Evolutionary conservation across 495 filamentous ascomycete genomes (phyloP).

Genomic region (Penicillium dipodomyicola): DNA sequence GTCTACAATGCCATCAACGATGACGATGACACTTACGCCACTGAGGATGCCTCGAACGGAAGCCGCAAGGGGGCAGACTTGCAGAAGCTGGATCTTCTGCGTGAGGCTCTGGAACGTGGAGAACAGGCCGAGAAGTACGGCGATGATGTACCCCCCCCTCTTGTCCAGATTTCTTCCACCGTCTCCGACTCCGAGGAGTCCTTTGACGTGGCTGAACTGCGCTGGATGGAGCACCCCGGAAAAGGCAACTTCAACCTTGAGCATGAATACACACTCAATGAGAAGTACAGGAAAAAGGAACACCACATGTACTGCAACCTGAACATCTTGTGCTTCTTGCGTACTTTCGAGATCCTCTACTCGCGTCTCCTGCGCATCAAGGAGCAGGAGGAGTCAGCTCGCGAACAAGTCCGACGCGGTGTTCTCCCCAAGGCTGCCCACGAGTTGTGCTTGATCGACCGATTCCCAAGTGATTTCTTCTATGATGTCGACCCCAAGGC

Average conservation of each 20-base stretch:
- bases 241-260: conserved; percentile 51
- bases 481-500: conserved; percentile 58
- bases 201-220: conserved; percentile 45
- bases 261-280: conserved; percentile 70
- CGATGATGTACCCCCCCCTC: conserved; percentile 82
- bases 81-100: conserved; percentile 77
- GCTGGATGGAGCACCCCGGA: conserved; percentile 61
- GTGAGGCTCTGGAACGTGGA: conserved; percentile 77
- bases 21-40: conserved; percentile 58
- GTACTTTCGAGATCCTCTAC: conserved; percentile 84
- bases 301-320: conserved; percentile 90
- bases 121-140: conserved; percentile 59
- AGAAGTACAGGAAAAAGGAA: conserved; percentile 70
- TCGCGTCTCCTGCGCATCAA: conserved; percentile 80
- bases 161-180: conserved; percentile 55
- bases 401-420: conserved; percentile 66
- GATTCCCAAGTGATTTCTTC: conserved; percentile 79
- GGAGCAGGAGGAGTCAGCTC: conserved; percentile 66
- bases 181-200: conserved; percentile 48
- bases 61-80: conserved; percentile 63
- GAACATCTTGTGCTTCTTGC: conserved; percentile 89
- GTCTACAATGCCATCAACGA: conserved; percentile 58
- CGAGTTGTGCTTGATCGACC: conserved; percentile 72
- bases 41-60: conserved; percentile 48
- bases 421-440: conserved; percentile 69